phyloP scores from a whole-genome alignment of 768 basidiomycete species.

The Lepiota subincarnata region DNA sequence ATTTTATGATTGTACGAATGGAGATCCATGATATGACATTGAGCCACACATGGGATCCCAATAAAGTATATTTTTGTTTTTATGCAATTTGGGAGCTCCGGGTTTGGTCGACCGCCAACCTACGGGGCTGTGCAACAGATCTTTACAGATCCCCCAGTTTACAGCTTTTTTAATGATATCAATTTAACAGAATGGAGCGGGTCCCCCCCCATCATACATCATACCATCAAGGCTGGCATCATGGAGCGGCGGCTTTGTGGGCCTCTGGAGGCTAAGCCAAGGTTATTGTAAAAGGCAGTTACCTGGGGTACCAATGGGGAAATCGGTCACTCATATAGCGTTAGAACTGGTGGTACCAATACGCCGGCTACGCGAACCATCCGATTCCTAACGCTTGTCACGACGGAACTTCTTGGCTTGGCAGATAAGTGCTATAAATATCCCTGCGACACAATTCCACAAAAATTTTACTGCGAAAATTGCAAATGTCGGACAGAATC shows the following conservation, averaged over 20 bases:
- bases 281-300: background rate
- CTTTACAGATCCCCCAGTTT: no score
- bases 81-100: no score
- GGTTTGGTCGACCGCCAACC: no score
- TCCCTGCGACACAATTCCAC: background rate
- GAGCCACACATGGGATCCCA: background rate
- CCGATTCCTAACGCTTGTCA: background rate
- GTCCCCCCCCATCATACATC: no score
- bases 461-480: background rate
- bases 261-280: background rate
- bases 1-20: conserved; percentile 1
- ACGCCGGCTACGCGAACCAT: background rate
- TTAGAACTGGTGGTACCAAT: background rate
- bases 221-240: no score
- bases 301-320: background rate
- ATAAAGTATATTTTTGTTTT: background rate
- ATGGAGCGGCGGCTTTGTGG: background rate
- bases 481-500: no score
- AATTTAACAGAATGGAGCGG: no score
- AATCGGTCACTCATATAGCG: conserved; percentile 1
- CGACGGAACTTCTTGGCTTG: conserved; percentile 5
- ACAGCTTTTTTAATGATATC: no score
- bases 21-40: conserved; percentile 1
- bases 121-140: no score
- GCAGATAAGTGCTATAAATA: background rate